Conservation (phyloP, 1,139 yeast genomes). For the Sugiyamaella xylanicola region DNA sequence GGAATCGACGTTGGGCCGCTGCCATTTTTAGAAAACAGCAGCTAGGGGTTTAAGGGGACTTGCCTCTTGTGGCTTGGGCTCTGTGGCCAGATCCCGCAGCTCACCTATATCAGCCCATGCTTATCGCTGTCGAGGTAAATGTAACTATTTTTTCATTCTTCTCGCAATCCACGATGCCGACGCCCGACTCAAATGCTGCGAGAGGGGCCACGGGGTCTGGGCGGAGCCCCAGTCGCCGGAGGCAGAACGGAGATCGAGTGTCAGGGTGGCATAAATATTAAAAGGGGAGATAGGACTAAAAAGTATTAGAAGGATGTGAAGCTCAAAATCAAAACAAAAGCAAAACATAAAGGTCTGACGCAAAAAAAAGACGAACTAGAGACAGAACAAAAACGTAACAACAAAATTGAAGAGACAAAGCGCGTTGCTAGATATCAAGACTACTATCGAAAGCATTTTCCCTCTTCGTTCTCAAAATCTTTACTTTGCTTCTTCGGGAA, state of each 20-base stretch:
- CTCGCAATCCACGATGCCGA: too few species aligned
- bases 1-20: conserved; percentile 33
- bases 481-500: conserved; percentile 44
- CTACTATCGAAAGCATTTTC: background rate
- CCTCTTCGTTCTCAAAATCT: background rate
- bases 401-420: background rate
- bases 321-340: background rate
- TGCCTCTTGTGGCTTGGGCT: background rate
- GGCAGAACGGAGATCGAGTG: background rate
- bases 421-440: background rate
- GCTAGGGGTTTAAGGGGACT: too few species aligned
- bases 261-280: background rate
- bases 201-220: conserved; percentile 1
- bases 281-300: background rate
- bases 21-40: background rate
- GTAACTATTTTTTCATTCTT: too few species aligned
- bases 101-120: too few species aligned
- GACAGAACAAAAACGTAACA: background rate
- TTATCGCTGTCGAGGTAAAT: too few species aligned
- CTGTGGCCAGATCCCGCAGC: too few species aligned
- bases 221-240: conserved; percentile 4
- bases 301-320: background rate
- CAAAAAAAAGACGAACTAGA: background rate
- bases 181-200: too few species aligned
- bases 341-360: background rate